Conservation (phyloP, 1,284 basidiomycete species). For the Puccinia horiana region DNA sequence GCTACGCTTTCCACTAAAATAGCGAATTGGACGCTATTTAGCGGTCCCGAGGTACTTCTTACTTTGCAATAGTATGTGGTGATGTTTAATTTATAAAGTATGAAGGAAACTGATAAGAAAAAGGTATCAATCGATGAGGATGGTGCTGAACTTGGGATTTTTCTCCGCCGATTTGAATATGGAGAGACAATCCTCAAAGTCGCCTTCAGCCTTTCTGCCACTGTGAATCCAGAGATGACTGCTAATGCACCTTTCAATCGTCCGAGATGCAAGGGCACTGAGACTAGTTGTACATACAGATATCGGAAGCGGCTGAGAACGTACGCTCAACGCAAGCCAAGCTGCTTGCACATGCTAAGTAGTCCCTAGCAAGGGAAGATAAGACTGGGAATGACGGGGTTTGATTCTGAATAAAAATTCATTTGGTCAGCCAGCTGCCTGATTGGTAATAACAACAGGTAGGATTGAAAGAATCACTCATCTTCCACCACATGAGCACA, state of each 20-base stretch:
- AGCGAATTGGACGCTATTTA: too few relatives aligned
- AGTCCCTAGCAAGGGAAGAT: too few relatives aligned
- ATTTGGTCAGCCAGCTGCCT: neutral
- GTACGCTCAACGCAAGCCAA: neutral
- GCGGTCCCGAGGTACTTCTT: too few relatives aligned
- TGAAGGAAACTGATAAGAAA: too few relatives aligned
- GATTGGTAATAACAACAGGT: neutral
- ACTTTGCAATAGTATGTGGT: too few relatives aligned
- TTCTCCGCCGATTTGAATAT: too few relatives aligned
- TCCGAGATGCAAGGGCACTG: too few relatives aligned
- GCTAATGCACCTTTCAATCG: too few relatives aligned
- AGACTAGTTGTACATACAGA: too few relatives aligned
- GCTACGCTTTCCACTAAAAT: too few relatives aligned
- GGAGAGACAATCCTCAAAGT: neutral
- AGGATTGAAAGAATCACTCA: neutral
- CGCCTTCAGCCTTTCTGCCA: neutral
- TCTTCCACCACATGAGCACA: neutral
- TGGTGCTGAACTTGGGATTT: neutral
- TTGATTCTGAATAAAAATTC: neutral
- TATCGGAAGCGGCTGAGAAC: neutral
- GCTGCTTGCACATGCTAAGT: neutral
- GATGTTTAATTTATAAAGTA: too few relatives aligned
- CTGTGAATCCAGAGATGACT: neutral
- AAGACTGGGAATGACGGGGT: neutral
- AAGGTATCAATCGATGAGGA: too few relatives aligned